Percentiles rank a stretch among this genome's conserved stretches.
phyloP scores from a whole-genome alignment of 176 grass and related monocot genomes.

The Panicum miliaceum region DNA sequence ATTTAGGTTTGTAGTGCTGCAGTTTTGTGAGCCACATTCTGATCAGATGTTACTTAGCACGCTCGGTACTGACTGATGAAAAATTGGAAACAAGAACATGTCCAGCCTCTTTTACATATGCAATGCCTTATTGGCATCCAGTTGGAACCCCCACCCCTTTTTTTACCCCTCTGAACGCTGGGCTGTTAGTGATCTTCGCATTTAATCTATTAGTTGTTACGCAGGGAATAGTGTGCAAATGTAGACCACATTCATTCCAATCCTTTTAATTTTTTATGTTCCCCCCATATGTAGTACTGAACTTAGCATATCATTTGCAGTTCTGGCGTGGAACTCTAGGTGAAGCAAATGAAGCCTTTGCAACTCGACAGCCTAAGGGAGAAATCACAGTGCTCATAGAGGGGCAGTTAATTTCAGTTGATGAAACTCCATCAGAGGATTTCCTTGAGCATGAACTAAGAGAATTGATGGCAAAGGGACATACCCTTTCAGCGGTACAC shows the following conservation, averaged over 20 bases:
- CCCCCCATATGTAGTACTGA: background rate
- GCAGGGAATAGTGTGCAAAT: background rate
- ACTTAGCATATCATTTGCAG: conserved; percentile 50
- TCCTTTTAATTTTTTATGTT: conserved; percentile 24
- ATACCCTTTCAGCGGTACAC: conserved; percentile 76
- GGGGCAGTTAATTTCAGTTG: conserved; percentile 54
- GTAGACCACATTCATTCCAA: conserved; percentile 9
- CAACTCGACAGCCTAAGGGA: conserved; percentile 69
- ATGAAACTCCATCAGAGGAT: conserved; percentile 68
- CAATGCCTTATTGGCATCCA: background rate
- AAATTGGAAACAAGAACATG: background rate
- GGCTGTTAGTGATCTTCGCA: background rate
- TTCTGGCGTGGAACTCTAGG: conserved; percentile 93
- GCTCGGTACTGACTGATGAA: conserved; percentile 18
- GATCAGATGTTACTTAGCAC: background rate
- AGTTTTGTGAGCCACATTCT: background rate
- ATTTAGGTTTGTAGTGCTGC: background rate
- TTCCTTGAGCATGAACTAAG: conserved; percentile 80
- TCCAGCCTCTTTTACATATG: background rate
- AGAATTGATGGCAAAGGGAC: conserved; percentile 69
- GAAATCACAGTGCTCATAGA: conserved; percentile 90
- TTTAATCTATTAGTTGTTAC: background rate
- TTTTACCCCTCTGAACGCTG: background rate
- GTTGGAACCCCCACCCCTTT: background rate
- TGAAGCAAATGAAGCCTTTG: conserved; percentile 74